Evolutionary conservation across 225 moss, liverwort and hornwort genomes (phyloP).

Genomic region (Bryum argenteum): DNA sequence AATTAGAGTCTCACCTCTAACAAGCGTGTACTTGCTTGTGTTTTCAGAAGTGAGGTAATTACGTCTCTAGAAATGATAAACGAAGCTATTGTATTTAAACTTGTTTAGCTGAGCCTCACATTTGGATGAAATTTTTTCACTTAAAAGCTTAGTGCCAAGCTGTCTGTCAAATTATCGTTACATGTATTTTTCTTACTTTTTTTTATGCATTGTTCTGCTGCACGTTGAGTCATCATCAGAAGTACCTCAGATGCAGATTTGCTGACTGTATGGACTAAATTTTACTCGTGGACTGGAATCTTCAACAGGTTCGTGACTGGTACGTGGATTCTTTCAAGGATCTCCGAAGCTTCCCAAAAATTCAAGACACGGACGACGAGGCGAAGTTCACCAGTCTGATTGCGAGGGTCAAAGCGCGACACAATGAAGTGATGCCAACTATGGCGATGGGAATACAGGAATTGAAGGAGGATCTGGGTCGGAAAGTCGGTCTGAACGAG

Average conservation of each 20-base stretch:
- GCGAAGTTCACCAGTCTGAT: conserved; percentile 68
- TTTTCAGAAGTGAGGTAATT: background rate
- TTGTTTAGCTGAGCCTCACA: background rate
- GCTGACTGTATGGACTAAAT: conserved; percentile 15
- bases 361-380: conserved; percentile 66
- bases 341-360: conserved; percentile 66
- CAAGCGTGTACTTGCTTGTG: too few species aligned
- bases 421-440: conserved; percentile 87
- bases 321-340: conserved; percentile 91
- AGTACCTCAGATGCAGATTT: background rate
- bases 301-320: conserved; percentile 73
- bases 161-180: background rate
- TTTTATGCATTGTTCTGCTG: too few species aligned
- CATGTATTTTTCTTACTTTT: background rate
- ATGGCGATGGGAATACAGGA: conserved; percentile 92
- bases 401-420: conserved; percentile 72
- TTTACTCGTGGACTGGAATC: conserved; percentile 16
- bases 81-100: background rate
- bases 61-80: background rate
- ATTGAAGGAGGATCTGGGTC: conserved; percentile 74
- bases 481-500: conserved; percentile 78
- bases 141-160: background rate
- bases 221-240: too few species aligned
- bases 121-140: background rate
- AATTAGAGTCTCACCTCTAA: background rate